Evolutionary conservation across 495 filamentous ascomycete genomes (phyloP), one percentile per base, ranked within the genome.

Genomic region (Hypoxylon trugodes): DNA sequence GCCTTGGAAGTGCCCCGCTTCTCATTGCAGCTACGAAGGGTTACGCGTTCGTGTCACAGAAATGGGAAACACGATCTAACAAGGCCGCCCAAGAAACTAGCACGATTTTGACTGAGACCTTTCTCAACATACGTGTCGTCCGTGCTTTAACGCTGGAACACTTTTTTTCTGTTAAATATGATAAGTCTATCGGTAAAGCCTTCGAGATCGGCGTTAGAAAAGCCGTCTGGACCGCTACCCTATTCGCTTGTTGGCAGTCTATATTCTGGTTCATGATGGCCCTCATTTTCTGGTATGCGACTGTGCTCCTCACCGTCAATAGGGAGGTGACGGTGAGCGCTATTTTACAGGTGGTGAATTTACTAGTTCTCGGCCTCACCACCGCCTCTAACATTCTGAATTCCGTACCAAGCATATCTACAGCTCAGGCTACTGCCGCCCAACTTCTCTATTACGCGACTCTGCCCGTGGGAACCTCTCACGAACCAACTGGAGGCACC

Each of bases 211-310:
- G 90, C 1, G 32, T 87, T 4, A 81, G 79, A 49, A 79, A 88
- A 24, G 84, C 86, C 0, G 49, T 81, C 1, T 91, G 86, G 61
- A 81, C 87, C 0, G 92, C 92, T 9, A 65, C 87, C 35, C 82
- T 94, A 4, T 96, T 87, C 71, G 95, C 95, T 2, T 71, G 93
- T 15, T 83, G 87, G 16, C 88, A 94, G 68, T 86, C 88, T 1
- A 79, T 82, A 10, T 79, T 87, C 21, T 82, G 87, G 59, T 93
- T 93, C 71, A 79, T 90, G 28, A 87, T 84, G n/a, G 91, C 92
- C 0, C 71, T 96, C 16, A 84, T 96, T 13, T 95, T 96, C 71
- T 96, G 89, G 74, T 95, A 91, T 70, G 92, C 90, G 3, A 83
- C 90, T 0, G 73, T 84, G 3, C 76, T 96, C 6, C 82, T 87